Evolutionary conservation across 805 yeast genomes (phyloP).

Genomic region (Suhomyces pyralidae): DNA sequence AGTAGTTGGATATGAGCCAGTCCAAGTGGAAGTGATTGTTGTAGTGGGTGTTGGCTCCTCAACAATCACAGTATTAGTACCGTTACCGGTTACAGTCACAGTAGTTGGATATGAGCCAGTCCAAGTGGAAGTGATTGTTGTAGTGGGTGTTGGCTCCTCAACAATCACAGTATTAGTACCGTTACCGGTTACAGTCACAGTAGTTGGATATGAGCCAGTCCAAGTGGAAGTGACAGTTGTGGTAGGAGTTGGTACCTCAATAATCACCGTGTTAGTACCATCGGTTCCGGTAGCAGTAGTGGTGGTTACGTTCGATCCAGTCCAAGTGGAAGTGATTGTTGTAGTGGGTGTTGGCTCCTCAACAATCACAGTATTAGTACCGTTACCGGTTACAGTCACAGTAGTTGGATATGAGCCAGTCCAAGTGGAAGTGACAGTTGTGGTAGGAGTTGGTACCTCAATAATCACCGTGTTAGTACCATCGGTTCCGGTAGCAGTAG

Average conservation of each 20-base stretch:
- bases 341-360: conserved; percentile 14
- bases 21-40: conserved; percentile 14
- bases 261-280: conserved; percentile 8
- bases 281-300: conserved; percentile 4
- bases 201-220: conserved; percentile 5
- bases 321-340: conserved; percentile 14
- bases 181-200: conserved; percentile 5
- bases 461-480: conserved; percentile 2
- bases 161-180: conserved; percentile 11
- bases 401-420: background rate
- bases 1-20: conserved; percentile 9
- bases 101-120: conserved; percentile 5
- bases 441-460: background rate
- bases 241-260: conserved; percentile 13
- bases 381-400: background rate
- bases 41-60: conserved; percentile 14
- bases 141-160: conserved; percentile 11
- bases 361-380: conserved; percentile 8
- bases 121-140: conserved; percentile 11
- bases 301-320: conserved; percentile 10
- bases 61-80: conserved; percentile 11
- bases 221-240: conserved; percentile 5
- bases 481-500: conserved; percentile 10
- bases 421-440: background rate
- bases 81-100: conserved; percentile 6